These are phyloP conservation scores for Boletus pseudopeckii DNA, from an alignment of 768 basidiomycete genomes.

Conservation along the genomic window DNA sequence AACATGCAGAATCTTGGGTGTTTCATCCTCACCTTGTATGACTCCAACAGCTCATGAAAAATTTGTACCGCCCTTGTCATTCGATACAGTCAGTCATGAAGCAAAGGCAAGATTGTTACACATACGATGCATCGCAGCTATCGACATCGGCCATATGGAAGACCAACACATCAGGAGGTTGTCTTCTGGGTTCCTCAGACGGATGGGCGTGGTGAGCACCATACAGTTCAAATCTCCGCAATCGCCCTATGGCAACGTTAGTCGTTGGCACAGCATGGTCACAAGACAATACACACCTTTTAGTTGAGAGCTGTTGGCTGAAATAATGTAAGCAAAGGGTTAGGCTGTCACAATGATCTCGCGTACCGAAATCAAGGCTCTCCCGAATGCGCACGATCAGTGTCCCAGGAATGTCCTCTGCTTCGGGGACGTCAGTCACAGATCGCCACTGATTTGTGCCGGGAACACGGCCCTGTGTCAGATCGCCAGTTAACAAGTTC, in stretches of 20 bases:
- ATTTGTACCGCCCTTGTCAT: slow-evolving; percentile 72
- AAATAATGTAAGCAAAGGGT: slow-evolving; percentile 1
- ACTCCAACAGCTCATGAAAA: slow-evolving; percentile 71
- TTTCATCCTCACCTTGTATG: slow-evolving; percentile 57
- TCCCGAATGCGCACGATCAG: slow-evolving; percentile 89
- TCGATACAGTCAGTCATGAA: slow-evolving; percentile 5
- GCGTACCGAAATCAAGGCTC: slow-evolving; percentile 82
- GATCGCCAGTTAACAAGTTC: neutral
- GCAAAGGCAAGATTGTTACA: slow-evolving; percentile 4
- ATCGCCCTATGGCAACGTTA: slow-evolving; percentile 49
- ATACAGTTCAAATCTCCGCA: slow-evolving; percentile 85
- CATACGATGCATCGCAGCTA: slow-evolving; percentile 86
- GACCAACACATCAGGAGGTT: slow-evolving; percentile 72
- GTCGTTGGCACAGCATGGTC: neutral
- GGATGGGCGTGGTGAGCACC: slow-evolving; percentile 80
- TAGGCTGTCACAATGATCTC: neutral
- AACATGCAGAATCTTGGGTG: too few species aligned
- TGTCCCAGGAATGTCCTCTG: slow-evolving; percentile 75
- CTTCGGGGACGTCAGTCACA: slow-evolving; percentile 82
- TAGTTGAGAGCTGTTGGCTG: slow-evolving; percentile 92
- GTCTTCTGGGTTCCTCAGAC: slow-evolving; percentile 77
- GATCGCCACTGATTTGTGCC: slow-evolving; percentile 90
- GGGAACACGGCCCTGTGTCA: slow-evolving; percentile 72
- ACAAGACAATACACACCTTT: slow-evolving; percentile 49
- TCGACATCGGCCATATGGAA: slow-evolving; percentile 96